Evolutionary conservation across 2,329 filamentous ascomycete species (phyloP).

Genomic region (Colletotrichum liriopes): DNA sequence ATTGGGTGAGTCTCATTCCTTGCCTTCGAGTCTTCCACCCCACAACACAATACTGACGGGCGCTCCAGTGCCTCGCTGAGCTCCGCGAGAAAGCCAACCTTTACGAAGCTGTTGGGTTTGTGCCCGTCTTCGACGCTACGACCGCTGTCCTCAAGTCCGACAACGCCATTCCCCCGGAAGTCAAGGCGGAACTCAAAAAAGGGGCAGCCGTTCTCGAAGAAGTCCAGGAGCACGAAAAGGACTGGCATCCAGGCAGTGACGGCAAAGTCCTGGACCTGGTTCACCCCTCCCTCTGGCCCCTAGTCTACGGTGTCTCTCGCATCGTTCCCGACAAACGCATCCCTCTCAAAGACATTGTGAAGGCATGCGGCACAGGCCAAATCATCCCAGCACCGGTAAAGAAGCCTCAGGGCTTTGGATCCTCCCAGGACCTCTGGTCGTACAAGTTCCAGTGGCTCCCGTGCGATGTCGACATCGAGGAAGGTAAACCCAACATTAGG

Average conservation of each 20-base stretch:
- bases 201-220: constrained; percentile 66
- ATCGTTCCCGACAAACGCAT: constrained; percentile 49
- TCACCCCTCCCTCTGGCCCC: constrained; percentile 75
- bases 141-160: constrained; percentile 56
- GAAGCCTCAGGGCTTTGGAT: not conserved
- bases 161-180: constrained; percentile 44
- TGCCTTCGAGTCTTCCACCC: not conserved
- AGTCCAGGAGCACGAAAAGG: constrained; percentile 64
- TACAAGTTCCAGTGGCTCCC: constrained; percentile 64
- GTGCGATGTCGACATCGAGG: constrained; percentile 61
- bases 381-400: constrained; percentile 44
- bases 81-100: constrained; percentile 52
- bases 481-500: constrained; percentile 56
- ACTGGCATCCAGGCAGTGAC: constrained; percentile 75
- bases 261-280: constrained; percentile 73
- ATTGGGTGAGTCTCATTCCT: constrained; percentile 46
- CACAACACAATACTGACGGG: constrained; percentile 9
- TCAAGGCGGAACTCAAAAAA: constrained; percentile 56
- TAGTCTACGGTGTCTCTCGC: constrained; percentile 67
- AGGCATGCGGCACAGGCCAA: constrained; percentile 53
- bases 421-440: constrained; percentile 43
- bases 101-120: constrained; percentile 52
- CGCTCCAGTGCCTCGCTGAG: constrained; percentile 51
- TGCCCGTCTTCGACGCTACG: constrained; percentile 53
- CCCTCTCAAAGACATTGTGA: constrained; percentile 56